phyloP scores from a whole-genome alignment of 495 filamentous ascomycete species.

The Elasticomyces elasticus region DNA sequence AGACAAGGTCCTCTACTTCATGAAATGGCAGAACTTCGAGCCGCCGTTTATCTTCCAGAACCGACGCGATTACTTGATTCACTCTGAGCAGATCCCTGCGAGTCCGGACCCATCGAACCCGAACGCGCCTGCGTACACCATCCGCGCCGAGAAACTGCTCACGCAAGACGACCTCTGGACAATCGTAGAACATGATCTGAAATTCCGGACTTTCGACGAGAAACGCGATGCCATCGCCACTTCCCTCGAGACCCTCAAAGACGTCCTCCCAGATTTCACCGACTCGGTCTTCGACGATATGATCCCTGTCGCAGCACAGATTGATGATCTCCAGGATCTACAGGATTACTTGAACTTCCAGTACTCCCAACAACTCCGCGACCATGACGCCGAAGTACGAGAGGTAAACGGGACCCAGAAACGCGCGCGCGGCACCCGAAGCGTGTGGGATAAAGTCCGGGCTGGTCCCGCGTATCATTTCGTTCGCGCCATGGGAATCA shows the following conservation, averaged over 20 bases:
- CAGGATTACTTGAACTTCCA: conserved; percentile 97
- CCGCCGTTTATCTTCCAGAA: conserved; percentile 98
- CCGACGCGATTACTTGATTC: conserved; percentile 93
- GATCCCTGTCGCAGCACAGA: conserved; percentile 59
- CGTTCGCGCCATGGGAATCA: conserved; percentile 83
- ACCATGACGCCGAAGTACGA: conserved; percentile 43
- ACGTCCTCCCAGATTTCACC: conserved; percentile 37
- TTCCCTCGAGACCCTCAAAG: conserved; percentile 62
- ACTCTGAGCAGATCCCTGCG: conserved; percentile 61
- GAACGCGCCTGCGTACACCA: conserved; percentile 59
- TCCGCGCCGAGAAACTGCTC: conserved; percentile 76
- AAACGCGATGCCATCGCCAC: conserved; percentile 76
- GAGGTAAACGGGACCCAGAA: conserved; percentile 56
- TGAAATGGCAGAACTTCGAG: conserved; percentile 84
- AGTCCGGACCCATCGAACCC: conserved; percentile 46
- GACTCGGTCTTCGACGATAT: conserved; percentile 70
- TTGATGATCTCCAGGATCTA: conserved; percentile 91
- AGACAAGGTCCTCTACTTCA: conserved; percentile 86
- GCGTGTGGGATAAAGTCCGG: conserved; percentile 73
- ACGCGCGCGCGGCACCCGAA: conserved; percentile 63
- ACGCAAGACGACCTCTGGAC: conserved; percentile 91
- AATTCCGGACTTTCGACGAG: conserved; percentile 80
- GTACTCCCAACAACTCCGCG: conserved; percentile 72
- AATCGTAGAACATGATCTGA: conserved; percentile 86
- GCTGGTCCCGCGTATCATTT: conserved; percentile 67